Evolutionary conservation across 2,329 filamentous ascomycete genomes (phyloP), one percentile per base, ranked within the genome.

Genomic region (Monosporascus sp.): DNA sequence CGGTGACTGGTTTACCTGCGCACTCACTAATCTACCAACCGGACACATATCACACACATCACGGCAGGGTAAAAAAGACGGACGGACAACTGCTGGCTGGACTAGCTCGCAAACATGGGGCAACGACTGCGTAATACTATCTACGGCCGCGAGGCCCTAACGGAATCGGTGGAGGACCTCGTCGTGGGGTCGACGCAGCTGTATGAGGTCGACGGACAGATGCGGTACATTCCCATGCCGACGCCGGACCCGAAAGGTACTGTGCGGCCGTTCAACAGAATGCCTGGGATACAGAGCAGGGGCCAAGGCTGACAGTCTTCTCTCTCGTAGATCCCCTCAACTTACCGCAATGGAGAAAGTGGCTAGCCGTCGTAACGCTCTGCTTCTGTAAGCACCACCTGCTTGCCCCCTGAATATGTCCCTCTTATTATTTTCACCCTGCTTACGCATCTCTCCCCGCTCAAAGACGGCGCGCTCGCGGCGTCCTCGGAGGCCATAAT

Each of bases 221-320:
- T 45, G 3, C 43, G 43, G 17, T 45, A 25, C 20, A 20, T 45
- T 24, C 43, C 43, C 43, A 45, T 45, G 43, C 67, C 67, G 5
- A 64, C 62, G 14, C 64, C 66, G 24, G 62, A 69, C 51, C 66
- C 67, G 2, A 69, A 66, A 55, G 66, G 60, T 62, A 41, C 39
- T 50, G 56, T 22, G 20, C 11, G 5, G 27, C 3, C 27, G 9
- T 31, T 11, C 27, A 5, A 11, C 27, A 3, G 27, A 31, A 31
- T 31, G 5, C 27, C 27, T 31, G 9, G 27, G 9, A 31, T 4
- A 11, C 27, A 31, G 27, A 31, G 27, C 27, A 31, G 9, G 27
- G 27, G 15, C 2, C 50, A n/a, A 36, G 17, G 22, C 17, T 54
- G 50, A 60, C 49, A 35, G 14, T 5, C 18, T 18, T 51, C 18